A percentile compares a stretch with the other conserved stretches of the same genome.
Conservation (phyloP, 306 rosid genomes). For the Castanea sativa region DNA sequence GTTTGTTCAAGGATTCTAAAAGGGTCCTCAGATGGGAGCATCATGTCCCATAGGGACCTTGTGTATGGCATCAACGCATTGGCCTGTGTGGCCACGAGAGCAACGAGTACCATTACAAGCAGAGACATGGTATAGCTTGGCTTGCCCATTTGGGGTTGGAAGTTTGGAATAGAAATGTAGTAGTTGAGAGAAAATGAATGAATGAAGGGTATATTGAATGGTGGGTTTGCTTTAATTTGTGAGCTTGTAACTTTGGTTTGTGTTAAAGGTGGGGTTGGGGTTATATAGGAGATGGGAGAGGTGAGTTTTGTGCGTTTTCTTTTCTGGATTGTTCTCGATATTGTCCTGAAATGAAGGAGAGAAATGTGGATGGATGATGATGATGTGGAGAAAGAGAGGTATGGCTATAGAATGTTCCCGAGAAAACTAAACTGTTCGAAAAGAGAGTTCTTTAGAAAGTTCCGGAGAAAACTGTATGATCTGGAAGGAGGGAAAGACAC, state of each 20-base stretch:
- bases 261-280: not conserved
- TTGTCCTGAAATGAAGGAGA: not conserved
- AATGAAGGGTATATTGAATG: not conserved
- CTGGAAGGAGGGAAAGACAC: too few relatives aligned
- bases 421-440: not conserved
- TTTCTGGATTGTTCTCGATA: conserved; percentile 19
- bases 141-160: not conserved
- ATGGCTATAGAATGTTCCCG: not conserved
- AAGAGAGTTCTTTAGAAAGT: not conserved
- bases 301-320: not conserved
- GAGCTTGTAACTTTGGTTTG: not conserved
- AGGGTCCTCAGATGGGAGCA: conserved; percentile 38
- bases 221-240: not conserved
- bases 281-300: not conserved
- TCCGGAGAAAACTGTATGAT: not conserved
- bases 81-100: not conserved
- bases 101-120: not conserved
- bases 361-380: not conserved
- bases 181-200: not conserved
- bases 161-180: not conserved
- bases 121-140: not conserved
- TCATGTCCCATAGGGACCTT: conserved; percentile 33
- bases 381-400: not conserved
- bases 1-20: conserved; percentile 44
- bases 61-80: conserved; percentile 35